Evolutionary conservation across 305 asterid species (phyloP), one percentile per base, ranked within the genome.

Genomic region (Solanum aculeatissimum): DNA sequence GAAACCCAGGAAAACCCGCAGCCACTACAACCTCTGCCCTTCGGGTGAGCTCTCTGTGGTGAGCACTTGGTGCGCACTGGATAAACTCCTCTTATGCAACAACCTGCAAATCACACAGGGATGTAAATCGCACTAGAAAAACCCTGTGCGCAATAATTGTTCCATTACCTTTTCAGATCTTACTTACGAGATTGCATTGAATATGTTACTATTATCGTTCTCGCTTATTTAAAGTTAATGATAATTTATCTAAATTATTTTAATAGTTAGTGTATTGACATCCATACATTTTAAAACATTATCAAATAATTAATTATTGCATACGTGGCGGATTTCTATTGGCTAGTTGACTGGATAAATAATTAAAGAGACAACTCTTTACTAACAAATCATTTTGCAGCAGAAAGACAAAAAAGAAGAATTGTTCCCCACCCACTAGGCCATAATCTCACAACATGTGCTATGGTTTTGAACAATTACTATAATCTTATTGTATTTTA

Each of bases 341-440:
- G 55, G 79, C 35, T 71, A 7, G 29, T 42, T 71, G 79, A 71
- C 55, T 71, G 79, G 16, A 9, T 71, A 2, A 42, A 84, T 85
- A 85, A 85, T 66, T 90, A 84, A 88, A 87, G 89, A 84, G 88
- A 83, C 91, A 87, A 83, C 60, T 53, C 82, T 35, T 35, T 85
- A 91, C 88, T 78, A 91, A 88, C 79, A 86, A 13, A 53, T 55
- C 68, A 71, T 40, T 71, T 71, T 19, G 55, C 11, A 71, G 54
- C 18, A 85, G 74, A 83, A 21, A 86, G 35, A 38, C 57, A 70
- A 86, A 69, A 80, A 78, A 47, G 85, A 63, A 40, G 78, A 70
- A 70, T 40, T 70, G 78, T 70, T 38, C 78, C 78, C 78, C 53
- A 70, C 32, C 47, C 78, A 68, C 75, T 38, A 38, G 51, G 51